Evolutionary conservation across 331 rosid genomes (phyloP).

Genomic region (Telfairia occidentalis): DNA sequence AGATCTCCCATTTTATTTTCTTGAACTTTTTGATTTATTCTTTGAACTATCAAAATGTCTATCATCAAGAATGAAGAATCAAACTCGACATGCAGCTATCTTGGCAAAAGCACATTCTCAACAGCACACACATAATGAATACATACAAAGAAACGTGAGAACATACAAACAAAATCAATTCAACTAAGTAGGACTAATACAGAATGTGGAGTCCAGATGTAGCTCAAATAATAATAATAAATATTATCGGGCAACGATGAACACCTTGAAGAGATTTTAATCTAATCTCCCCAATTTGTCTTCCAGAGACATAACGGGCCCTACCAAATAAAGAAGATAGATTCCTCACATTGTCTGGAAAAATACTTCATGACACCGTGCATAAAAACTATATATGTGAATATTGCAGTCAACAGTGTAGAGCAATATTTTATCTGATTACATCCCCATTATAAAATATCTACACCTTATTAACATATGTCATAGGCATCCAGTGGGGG

Average conservation of each 20-base stretch:
- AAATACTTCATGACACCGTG: background rate
- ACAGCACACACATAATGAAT: background rate
- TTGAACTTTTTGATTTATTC: background rate
- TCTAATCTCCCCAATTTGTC: background rate
- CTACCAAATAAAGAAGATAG: background rate
- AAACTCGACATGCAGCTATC: background rate
- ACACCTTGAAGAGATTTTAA: constrained; percentile 16
- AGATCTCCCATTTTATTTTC: background rate
- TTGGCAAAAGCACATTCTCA: background rate
- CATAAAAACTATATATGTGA: background rate
- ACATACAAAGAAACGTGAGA: background rate
- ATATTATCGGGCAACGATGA: constrained; percentile 17
- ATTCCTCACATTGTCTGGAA: background rate
- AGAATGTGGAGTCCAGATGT: constrained; percentile 18
- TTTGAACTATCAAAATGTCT: background rate
- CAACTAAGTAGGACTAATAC: background rate
- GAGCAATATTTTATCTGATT: background rate
- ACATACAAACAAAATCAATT: background rate
- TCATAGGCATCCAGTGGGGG: background rate
- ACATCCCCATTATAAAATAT: background rate
- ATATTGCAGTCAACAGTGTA: background rate
- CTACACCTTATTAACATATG: background rate
- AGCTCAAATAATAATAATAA: constrained; percentile 18
- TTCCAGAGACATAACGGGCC: constrained; percentile 1
- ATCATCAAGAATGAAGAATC: background rate